Evolutionary conservation across 2,329 filamentous ascomycete species (phyloP), one percentile per base, ranked within the genome.

Genomic region (Aspergillus luchuensis): DNA sequence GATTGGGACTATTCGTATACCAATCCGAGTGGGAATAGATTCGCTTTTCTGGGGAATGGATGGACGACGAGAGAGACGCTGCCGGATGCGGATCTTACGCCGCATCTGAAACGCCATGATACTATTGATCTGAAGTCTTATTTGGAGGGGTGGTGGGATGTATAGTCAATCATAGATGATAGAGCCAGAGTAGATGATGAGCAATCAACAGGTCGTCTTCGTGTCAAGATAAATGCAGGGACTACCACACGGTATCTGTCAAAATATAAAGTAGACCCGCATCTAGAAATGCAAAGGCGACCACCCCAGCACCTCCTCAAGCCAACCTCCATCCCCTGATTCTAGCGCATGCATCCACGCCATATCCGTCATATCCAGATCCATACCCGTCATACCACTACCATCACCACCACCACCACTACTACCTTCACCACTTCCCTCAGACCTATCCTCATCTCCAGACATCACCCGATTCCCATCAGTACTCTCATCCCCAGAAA

Each of bases 131-230:
- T 91, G 62, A 80, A 81, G 64, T 81, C 85, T 48, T 71, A 89
- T 55, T 85, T 91, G 71, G 89, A 92, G 79, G 81, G 81, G 17
- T 92, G 89, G 89, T 90, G 84, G 81, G 80, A 81, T 73, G 67
- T 79, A 52, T 77, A 56, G 25, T 15, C 10, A 7, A 43, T 17
- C 4, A 15, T 48, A 13, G 3, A 5, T 28, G 21, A 7, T 48
- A 48, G 45, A 28, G 5, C 1, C 15, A 48, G 21, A 10, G 45
- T 48, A 23, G 15, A 28, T 48, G 19, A 2, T 43, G 10, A 21
- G 41, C 33, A 36, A 5, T 13, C 10, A 36, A 5, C 11, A 13
- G 30, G 4, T 11, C 11, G 11, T 36, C 5, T 5, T 4, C 30
- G 30, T 36, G 2, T 36, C 33, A 2, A 2, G 4, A 36, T 4